These are phyloP conservation scores for Fusarium devonianum DNA, from an alignment of 2,329 filamentous ascomycete genomes.

Conservation along the genomic window DNA sequence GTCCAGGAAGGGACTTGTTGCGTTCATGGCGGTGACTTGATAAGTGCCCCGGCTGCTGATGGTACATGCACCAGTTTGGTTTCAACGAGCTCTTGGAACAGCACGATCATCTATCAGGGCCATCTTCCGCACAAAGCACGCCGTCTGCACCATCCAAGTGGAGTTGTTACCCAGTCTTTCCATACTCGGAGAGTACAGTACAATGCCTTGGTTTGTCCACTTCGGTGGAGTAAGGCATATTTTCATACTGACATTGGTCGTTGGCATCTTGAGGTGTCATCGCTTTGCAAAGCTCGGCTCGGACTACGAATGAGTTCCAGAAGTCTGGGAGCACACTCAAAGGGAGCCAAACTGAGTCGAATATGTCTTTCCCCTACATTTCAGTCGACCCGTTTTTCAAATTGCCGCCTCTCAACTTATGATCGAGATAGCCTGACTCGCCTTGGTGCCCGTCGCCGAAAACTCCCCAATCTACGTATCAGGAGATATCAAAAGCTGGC, in stretches of 20 bases:
- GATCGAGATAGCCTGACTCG: too few species aligned
- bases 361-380: too few species aligned
- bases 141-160: not conserved
- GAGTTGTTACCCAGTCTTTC: constrained; percentile 1
- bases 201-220: not conserved
- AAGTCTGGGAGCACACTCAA: too few species aligned
- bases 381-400: too few species aligned
- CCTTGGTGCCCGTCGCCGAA: too few species aligned
- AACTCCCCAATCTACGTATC: too few species aligned
- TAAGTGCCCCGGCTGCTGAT: not conserved
- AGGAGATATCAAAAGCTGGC: not conserved
- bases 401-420: too few species aligned
- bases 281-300: not conserved
- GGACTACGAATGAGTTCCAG: not conserved
- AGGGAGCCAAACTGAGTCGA: too few species aligned
- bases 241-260: not conserved
- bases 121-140: constrained; percentile 1
- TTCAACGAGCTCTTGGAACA: constrained; percentile 5
- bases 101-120: constrained; percentile 2
- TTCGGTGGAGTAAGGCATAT: not conserved
- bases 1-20: not conserved
- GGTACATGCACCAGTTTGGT: not conserved
- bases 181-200: not conserved
- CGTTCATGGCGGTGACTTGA: constrained; percentile 4
- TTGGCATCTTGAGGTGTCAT: not conserved